phyloP scores from a whole-genome alignment of 768 basidiomycete species.

The Suillus americanus region DNA sequence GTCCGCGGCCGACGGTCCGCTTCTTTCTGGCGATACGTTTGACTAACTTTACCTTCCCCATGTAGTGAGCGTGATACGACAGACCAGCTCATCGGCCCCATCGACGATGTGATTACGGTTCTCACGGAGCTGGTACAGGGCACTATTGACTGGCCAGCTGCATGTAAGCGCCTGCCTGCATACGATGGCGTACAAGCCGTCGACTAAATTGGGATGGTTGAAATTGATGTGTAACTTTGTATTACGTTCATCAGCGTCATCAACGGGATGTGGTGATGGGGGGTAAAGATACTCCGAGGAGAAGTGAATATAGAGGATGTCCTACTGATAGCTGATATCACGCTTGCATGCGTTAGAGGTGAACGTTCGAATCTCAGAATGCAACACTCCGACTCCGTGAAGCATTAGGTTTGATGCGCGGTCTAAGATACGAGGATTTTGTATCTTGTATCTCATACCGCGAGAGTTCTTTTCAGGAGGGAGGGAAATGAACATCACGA shows the following conservation, averaged over 20 bases:
- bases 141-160: constrained; percentile 73
- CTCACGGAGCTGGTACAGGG: constrained; percentile 80
- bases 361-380: neutral
- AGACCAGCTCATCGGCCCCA: constrained; percentile 83
- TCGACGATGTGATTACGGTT: constrained; percentile 85
- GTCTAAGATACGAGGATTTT: neutral
- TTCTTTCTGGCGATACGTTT: constrained; percentile 4
- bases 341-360: neutral
- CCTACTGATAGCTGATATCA: constrained; percentile 8
- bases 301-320: constrained; percentile 9
- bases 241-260: constrained; percentile 1
- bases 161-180: constrained; percentile 63
- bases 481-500: neutral
- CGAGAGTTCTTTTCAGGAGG: neutral
- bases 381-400: constrained; percentile 4
- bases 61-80: constrained; percentile 92
- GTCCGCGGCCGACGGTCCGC: neutral
- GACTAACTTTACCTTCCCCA: constrained; percentile 3
- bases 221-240: neutral
- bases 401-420: neutral
- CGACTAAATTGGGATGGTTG: constrained; percentile 32
- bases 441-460: neutral
- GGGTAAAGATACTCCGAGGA: constrained; percentile 16
- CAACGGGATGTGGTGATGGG: constrained; percentile 2
- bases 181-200: constrained; percentile 93